Percentiles rank a stretch among this genome's conserved stretches.
These are phyloP conservation scores for Phaeodactylum tricornutum DNA, from an alignment of 108 stramenopile genomes.

Conservation along the genomic window DNA sequence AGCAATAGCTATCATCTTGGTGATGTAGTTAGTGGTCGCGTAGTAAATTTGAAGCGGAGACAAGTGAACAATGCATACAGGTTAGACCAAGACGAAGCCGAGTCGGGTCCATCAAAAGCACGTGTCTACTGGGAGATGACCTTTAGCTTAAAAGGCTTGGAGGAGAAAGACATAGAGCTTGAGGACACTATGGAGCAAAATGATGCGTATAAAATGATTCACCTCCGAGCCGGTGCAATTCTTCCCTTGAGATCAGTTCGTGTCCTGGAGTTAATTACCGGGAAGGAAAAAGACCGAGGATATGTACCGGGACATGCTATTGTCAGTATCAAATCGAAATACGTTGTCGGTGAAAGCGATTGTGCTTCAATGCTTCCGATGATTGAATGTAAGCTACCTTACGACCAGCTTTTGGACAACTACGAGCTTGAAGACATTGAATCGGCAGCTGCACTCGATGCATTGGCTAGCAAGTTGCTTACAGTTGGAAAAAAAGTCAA, in stretches of 20 bases:
- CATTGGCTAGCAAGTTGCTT: slow-evolving; percentile 32
- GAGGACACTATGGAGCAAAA: slow-evolving; percentile 6
- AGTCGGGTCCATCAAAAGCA: too few species aligned
- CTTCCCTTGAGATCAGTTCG: slow-evolving; percentile 60
- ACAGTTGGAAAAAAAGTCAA: slow-evolving; percentile 71
- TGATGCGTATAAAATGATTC: slow-evolving; percentile 6
- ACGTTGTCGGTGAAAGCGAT: slow-evolving; percentile 27
- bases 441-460: slow-evolving; percentile 47
- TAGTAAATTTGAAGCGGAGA: slow-evolving; percentile 36
- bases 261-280: slow-evolving; percentile 53
- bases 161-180: too few species aligned
- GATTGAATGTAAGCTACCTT: slow-evolving; percentile 72
- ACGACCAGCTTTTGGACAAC: slow-evolving; percentile 62
- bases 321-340: slow-evolving; percentile 66
- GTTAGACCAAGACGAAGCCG: too few species aligned
- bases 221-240: slow-evolving; percentile 46
- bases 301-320: slow-evolving; percentile 73
- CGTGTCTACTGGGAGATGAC: too few species aligned
- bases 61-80: slow-evolving; percentile 6
- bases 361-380: slow-evolving; percentile 10
- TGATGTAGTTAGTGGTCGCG: slow-evolving; percentile 64
- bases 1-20: slow-evolving; percentile 55
- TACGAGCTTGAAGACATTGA: slow-evolving; percentile 42
- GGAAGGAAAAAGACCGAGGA: slow-evolving; percentile 26
- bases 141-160: too few species aligned